These are phyloP conservation scores for Populus hybrid DNA, from an alignment of 441 rosid species.

Conservation along the genomic window DNA sequence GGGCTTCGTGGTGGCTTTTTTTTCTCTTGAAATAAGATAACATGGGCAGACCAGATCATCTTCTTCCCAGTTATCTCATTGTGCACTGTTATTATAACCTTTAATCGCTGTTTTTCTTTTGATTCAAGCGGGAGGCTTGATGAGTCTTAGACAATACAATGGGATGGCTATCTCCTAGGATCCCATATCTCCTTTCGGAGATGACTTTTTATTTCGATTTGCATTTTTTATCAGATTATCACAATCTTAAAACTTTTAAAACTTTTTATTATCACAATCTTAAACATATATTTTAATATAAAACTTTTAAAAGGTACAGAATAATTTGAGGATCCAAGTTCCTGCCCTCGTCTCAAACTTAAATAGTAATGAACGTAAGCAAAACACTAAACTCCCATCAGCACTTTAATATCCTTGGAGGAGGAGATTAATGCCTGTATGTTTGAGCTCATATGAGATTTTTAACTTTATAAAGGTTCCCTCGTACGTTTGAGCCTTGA, in stretches of 20 bases:
- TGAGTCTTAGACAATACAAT: too few relatives aligned
- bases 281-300: too few relatives aligned
- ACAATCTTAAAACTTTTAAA: too few relatives aligned
- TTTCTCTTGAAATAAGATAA: not conserved
- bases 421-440: not conserved
- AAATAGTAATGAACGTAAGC: not conserved
- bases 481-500: not conserved
- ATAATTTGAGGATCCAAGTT: too few relatives aligned
- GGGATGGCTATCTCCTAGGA: too few relatives aligned
- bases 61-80: not conserved
- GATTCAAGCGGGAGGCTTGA: not conserved
- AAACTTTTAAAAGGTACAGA: too few relatives aligned
- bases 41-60: too few relatives aligned
- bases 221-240: too few relatives aligned
- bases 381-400: too few relatives aligned
- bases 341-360: not conserved
- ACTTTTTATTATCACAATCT: too few relatives aligned
- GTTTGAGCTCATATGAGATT: not conserved
- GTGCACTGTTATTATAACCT: not conserved
- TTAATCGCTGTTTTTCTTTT: not conserved
- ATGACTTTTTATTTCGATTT: too few relatives aligned
- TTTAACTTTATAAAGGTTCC: not conserved
- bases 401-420: not conserved
- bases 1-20: not conserved
- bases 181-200: not conserved